Base-by-base conservation (phyloP, 1,284 basidiomycete species). In the Sanghuangporus baumii region DNA sequence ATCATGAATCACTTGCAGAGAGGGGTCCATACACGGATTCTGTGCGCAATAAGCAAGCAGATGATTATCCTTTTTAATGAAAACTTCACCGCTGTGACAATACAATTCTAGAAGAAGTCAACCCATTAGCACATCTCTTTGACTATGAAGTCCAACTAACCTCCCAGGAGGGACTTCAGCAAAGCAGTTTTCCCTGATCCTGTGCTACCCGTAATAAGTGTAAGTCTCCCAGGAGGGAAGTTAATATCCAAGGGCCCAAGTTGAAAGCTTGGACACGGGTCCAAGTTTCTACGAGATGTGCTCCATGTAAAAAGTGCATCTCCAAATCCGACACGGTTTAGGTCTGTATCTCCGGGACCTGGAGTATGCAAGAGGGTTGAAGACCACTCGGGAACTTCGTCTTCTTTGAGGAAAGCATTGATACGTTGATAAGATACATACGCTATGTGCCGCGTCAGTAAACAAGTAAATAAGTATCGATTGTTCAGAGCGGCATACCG, bases 111-210 rank as follows among this genome's bases (percentile, higher is more conserved):
- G 6, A 57, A 50, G 41, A 50, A 55, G 1, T 31, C 20, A 46
- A 50, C 2, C 18, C 14, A 23, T 38, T 23, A 20, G 26, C 43
- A 50, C n/a, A 40, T 7, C 2, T 40, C 14, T 26, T 66, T 59
- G n/a, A 66, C 57, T 60, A 70, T 56, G 58, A 66, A 40, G 67
- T 60, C 54, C 47, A 11, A 70, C 78, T 48, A 65, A 86, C 86
- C 86, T 71, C 87, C 87, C 9, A 86, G 77, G 57, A 85, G 73
- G n/a, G 88, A 87, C 16, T 80, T 78, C 47, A 91, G 74, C 11
- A 91, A 68, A 0, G 88, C 87, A 41, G 84, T 88, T 76, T 94
- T 94, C 0, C 92, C 92, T 0, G 87, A 86, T 0, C 91, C 92
- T 0, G 91, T 93, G 0, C 87, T 78, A 0, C 92, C 92, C 62